A percentile compares a stretch with the other conserved stretches of the same genome.
phyloP scores from a whole-genome alignment of 2,329 filamentous ascomycete species.

The Curvularia sp. region DNA sequence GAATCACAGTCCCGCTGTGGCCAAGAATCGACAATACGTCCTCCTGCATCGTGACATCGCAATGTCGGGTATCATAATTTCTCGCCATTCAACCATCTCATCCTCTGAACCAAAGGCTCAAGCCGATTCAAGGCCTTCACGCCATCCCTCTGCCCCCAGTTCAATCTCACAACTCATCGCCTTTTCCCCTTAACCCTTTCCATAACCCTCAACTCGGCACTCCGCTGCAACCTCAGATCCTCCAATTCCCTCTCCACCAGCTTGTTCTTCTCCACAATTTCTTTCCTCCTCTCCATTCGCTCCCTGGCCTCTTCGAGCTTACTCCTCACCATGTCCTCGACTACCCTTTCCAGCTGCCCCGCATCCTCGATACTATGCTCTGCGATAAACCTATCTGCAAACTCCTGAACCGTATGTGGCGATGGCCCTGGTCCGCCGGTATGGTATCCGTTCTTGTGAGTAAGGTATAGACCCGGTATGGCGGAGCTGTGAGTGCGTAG shows the following conservation, averaged over 20 bases:
- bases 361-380: conserved; percentile 47
- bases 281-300: conserved; percentile 50
- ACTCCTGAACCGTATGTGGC: conserved; percentile 43
- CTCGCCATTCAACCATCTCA: not conserved
- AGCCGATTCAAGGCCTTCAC: not conserved
- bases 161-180: conserved; percentile 13
- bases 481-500: conserved; percentile 53
- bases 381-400: conserved; percentile 51
- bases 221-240: conserved; percentile 53
- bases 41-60: conserved; percentile 10
- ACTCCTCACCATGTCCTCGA: conserved; percentile 42
- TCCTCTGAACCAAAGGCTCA: not conserved
- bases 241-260: conserved; percentile 54
- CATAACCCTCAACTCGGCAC: conserved; percentile 55
- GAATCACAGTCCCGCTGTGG: not conserved
- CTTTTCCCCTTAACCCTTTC: conserved; percentile 50
- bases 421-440: conserved; percentile 57
- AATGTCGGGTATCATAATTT: conserved; percentile 19
- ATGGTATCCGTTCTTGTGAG: conserved; percentile 56
- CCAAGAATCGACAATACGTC: not conserved
- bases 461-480: conserved; percentile 55
- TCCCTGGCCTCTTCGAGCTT: conserved; percentile 49
- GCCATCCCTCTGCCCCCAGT: too few species aligned
- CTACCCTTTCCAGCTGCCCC: conserved; percentile 46
- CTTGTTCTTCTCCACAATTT: conserved; percentile 52